These are phyloP conservation scores for Boletus insuetus DNA, from an alignment of 768 basidiomycete species.

Conservation along the genomic window DNA sequence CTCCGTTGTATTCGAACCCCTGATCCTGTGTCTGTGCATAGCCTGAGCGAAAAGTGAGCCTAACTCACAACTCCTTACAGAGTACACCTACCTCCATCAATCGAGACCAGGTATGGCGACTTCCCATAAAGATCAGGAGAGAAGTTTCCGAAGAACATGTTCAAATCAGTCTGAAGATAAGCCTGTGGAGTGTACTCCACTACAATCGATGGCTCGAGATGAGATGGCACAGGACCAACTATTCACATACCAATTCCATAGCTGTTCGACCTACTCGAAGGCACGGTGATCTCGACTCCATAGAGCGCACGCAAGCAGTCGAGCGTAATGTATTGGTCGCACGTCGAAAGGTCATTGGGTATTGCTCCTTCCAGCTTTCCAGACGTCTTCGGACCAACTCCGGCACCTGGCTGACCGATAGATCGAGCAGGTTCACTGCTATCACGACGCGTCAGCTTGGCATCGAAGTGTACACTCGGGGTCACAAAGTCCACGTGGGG, in stretches of 20 bases:
- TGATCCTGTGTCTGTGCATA: constrained; percentile 27
- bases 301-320: constrained; percentile 30
- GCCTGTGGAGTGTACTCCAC: constrained; percentile 36
- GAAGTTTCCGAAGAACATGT: constrained; percentile 29
- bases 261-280: constrained; percentile 24
- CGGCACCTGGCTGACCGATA: constrained; percentile 17
- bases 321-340: constrained; percentile 31
- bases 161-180: constrained; percentile 29
- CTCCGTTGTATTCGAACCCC: constrained; percentile 9
- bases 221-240: neutral
- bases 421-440: neutral
- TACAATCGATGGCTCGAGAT: constrained; percentile 2
- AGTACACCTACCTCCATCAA: constrained; percentile 33
- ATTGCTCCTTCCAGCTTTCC: constrained; percentile 3
- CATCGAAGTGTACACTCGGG: constrained; percentile 36
- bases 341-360: constrained; percentile 13
- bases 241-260: constrained; percentile 31
- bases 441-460: constrained; percentile 16
- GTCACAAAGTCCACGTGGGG: constrained; percentile 36
- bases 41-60: constrained; percentile 17
- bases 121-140: constrained; percentile 21
- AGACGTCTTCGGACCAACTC: constrained; percentile 14
- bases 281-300: constrained; percentile 21
- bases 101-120: constrained; percentile 30
- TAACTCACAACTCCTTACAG: neutral